Percentiles rank a stretch among this genome's conserved stretches.
These are phyloP conservation scores for Suillus discolor DNA, from an alignment of 768 basidiomycete genomes.

Conservation along the genomic window DNA sequence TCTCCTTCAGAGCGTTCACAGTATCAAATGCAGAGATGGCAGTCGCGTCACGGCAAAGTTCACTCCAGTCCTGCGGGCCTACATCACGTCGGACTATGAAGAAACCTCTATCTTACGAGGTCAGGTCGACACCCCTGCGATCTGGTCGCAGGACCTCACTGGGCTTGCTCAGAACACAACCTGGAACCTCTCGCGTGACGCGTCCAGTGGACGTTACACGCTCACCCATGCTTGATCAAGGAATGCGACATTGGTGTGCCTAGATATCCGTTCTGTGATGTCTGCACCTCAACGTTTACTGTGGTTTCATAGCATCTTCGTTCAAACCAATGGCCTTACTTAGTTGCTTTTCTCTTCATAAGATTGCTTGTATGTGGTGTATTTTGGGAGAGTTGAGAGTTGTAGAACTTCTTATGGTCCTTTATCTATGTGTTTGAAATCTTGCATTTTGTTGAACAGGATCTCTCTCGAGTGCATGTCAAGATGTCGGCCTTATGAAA, in stretches of 20 bases:
- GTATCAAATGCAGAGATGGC: background rate
- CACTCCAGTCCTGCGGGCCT: slow-evolving; percentile 3
- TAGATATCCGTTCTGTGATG: background rate
- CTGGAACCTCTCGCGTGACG: background rate
- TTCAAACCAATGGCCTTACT: background rate
- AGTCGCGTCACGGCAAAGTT: background rate
- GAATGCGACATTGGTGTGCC: background rate
- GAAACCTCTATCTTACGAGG: background rate
- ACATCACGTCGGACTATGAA: slow-evolving; percentile 7
- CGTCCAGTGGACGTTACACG: background rate
- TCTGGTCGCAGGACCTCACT: background rate
- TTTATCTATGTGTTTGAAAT: background rate
- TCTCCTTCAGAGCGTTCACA: background rate
- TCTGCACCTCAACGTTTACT: background rate
- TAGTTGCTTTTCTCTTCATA: background rate
- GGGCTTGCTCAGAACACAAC: background rate
- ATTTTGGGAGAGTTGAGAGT: background rate
- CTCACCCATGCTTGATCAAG: background rate
- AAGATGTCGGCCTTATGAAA: background rate
- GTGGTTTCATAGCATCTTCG: background rate
- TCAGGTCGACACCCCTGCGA: background rate
- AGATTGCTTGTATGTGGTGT: background rate
- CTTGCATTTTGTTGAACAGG: background rate
- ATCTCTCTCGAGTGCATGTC: background rate
- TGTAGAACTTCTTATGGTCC: background rate